Evolutionary conservation across 2,329 filamentous ascomycete genomes (phyloP).

Genomic region (Chrysoporthe puriensis): DNA sequence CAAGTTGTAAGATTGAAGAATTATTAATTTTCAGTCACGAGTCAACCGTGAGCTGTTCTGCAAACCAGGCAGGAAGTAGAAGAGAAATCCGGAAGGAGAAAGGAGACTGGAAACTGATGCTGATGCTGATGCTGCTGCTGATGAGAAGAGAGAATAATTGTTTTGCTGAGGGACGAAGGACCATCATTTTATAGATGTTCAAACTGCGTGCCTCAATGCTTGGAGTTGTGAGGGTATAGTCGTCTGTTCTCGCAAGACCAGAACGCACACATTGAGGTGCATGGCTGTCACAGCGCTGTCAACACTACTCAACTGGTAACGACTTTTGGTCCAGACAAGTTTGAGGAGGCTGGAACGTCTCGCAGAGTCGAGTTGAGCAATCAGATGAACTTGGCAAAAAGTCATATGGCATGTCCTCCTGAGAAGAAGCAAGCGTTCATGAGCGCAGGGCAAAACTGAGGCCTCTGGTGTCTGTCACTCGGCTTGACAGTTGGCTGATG

Average conservation of each 20-base stretch:
- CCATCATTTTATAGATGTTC: constrained; percentile 19
- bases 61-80: constrained; percentile 26
- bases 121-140: constrained; percentile 27
- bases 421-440: not conserved
- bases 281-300: not conserved
- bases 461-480: constrained; percentile 6
- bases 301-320: not conserved
- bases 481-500: not conserved
- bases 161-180: not conserved
- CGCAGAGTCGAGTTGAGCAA: constrained; percentile 8
- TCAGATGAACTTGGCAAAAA: constrained; percentile 22
- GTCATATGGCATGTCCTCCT: not conserved
- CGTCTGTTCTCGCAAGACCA: not conserved
- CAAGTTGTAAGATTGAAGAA: constrained; percentile 9
- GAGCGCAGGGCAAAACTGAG: not conserved
- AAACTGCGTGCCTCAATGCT: not conserved
- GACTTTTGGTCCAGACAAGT: constrained; percentile 21
- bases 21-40: constrained; percentile 18
- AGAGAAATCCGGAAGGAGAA: constrained; percentile 2
- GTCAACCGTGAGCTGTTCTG: constrained; percentile 26
- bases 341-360: constrained; percentile 24
- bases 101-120: constrained; percentile 24
- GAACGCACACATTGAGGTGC: not conserved
- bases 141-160: constrained; percentile 13
- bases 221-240: not conserved